These are phyloP conservation scores for Trichosporon ovoides DNA, from an alignment of 1,284 basidiomycete species.

Conservation along the genomic window DNA sequence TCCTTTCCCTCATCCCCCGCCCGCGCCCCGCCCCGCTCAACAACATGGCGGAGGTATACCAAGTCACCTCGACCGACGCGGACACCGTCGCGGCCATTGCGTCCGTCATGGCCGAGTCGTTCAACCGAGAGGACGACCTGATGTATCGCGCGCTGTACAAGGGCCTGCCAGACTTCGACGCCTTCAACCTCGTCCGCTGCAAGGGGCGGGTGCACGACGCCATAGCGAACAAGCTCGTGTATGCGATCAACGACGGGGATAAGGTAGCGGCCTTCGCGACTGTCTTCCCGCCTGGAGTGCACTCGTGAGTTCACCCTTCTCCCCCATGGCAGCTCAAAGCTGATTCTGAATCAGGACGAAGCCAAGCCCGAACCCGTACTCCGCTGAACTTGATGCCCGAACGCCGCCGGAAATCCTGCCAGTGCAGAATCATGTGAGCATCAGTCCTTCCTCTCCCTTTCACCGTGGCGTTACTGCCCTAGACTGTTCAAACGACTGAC, in stretches of 20 bases:
- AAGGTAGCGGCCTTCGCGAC: neutral
- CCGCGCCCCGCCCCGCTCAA: too few species aligned
- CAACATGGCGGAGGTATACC: neutral
- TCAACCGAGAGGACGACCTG: slow-evolving; percentile 2
- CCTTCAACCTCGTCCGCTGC: slow-evolving; percentile 1
- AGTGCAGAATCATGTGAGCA: neutral
- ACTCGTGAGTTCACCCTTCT: neutral
- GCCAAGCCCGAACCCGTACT: slow-evolving; percentile 6
- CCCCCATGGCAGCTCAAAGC: too few species aligned
- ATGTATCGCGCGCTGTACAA: slow-evolving; percentile 4
- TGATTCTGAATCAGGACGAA: neutral
- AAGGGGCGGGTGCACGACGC: slow-evolving; percentile 5
- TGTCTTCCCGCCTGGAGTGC: slow-evolving; percentile 3
- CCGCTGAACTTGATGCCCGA: neutral
- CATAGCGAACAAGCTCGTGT: neutral
- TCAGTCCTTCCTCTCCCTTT: neutral
- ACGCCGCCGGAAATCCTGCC: neutral
- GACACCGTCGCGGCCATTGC: slow-evolving; percentile 3
- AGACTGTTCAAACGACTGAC: too few species aligned
- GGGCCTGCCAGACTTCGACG: neutral
- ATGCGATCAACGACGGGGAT: neutral
- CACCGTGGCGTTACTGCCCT: too few species aligned
- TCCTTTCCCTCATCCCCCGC: too few species aligned
- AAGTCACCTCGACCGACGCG: neutral
- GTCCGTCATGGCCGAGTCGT: slow-evolving; percentile 4